Conservation (phyloP, 2,329 filamentous ascomycete genomes). For the Pseudocercospora vitis region DNA sequence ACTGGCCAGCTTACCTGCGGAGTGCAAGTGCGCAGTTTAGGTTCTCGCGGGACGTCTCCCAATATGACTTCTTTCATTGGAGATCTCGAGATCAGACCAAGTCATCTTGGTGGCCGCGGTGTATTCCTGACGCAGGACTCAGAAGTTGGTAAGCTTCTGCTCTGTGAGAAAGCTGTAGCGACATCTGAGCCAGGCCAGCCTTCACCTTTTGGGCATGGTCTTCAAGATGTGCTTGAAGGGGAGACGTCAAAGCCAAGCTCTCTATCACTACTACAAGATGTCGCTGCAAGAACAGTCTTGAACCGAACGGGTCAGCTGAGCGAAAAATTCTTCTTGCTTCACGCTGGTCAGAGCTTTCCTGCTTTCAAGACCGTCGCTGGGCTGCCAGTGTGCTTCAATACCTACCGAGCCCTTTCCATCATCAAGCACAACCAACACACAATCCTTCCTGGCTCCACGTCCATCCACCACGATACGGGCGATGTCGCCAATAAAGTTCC, state of each 20-base stretch:
- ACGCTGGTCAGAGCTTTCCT: not conserved
- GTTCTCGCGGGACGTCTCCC: not conserved
- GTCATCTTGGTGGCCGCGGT: conserved; percentile 42
- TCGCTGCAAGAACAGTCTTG: conserved; percentile 5
- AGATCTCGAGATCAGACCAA: conserved; percentile 12
- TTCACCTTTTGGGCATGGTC: not conserved
- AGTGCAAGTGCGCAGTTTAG: not conserved
- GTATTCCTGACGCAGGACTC: conserved; percentile 45
- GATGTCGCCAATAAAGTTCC: conserved; percentile 1
- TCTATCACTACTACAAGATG: conserved; percentile 10
- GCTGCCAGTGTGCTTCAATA: conserved; percentile 2
- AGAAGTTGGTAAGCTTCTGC: conserved; percentile 42
- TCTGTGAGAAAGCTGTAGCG: conserved; percentile 38
- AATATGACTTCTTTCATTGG: conserved; percentile 5
- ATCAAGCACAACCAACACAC: conserved; percentile 17
- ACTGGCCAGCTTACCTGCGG: not conserved
- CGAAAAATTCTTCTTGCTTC: conserved; percentile 5
- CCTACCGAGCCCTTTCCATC: conserved; percentile 15
- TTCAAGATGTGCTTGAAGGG: conserved; percentile 2
- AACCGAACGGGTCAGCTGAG: not conserved
- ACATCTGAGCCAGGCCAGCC: not conserved
- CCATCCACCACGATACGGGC: conserved; percentile 14
- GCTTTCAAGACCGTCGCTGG: not conserved
- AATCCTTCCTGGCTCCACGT: conserved; percentile 15
- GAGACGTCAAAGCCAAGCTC: conserved; percentile 6